phyloP scores from a whole-genome alignment of 2,329 filamentous ascomycete genomes.

The Coniochaeta pulveracea region DNA sequence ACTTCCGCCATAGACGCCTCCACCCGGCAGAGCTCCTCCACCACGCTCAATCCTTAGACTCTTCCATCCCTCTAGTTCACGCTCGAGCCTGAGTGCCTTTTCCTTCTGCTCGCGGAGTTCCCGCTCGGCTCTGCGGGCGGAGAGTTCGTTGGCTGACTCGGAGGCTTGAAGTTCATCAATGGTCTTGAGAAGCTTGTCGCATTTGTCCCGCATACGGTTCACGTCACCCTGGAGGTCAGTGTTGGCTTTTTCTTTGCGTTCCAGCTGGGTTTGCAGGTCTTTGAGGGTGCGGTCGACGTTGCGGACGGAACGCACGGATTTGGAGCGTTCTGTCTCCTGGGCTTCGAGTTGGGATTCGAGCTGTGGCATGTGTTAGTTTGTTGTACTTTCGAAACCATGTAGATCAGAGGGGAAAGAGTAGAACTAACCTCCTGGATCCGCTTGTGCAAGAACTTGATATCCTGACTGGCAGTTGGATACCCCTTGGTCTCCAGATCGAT shows the following conservation, averaged over 20 bases:
- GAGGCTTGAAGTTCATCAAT: conserved; percentile 90
- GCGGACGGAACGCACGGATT: conserved; percentile 76
- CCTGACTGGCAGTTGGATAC: conserved; percentile 86
- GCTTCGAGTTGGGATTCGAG: conserved; percentile 80
- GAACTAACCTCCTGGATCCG: conserved; percentile 81
- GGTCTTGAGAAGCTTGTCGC: conserved; percentile 75
- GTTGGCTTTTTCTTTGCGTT: conserved; percentile 85
- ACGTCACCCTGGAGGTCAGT: conserved; percentile 73
- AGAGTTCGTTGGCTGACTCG: conserved; percentile 71
- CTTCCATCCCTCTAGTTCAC: conserved; percentile 79
- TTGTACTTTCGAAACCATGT: not conserved
- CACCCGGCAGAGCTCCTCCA: no score
- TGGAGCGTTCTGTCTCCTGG: conserved; percentile 66
- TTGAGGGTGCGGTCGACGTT: conserved; percentile 91
- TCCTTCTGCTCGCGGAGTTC: conserved; percentile 85
- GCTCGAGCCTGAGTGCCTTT: conserved; percentile 68
- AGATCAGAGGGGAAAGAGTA: conserved; percentile 2
- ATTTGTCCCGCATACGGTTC: conserved; percentile 75
- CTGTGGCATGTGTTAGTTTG: conserved; percentile 29
- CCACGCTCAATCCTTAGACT: conserved; percentile 58
- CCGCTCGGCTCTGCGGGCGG: conserved; percentile 74
- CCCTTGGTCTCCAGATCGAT: conserved; percentile 96
- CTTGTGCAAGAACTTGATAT: conserved; percentile 89
- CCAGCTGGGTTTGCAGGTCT: conserved; percentile 84
- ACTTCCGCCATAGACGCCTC: no score